Evolutionary conservation across 345 rosid species (phyloP).

Genomic region (Reutealis trisperma): DNA sequence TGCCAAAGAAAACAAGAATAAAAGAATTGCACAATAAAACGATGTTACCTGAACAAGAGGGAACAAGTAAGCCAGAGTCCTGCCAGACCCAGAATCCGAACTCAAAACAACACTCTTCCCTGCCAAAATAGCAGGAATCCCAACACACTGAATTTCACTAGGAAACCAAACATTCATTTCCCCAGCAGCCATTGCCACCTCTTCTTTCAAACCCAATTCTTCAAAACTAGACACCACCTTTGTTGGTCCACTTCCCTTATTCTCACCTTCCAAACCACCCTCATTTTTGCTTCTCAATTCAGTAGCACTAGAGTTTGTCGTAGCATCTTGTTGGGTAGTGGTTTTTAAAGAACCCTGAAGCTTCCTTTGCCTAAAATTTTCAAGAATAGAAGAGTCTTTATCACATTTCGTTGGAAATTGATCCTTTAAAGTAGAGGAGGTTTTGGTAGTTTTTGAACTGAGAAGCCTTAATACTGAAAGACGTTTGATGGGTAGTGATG

Average conservation of each 20-base stretch:
- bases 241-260: not conserved
- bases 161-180: constrained; percentile 6
- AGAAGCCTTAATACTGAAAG: constrained; percentile 16
- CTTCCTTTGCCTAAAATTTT: constrained; percentile 17
- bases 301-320: not conserved
- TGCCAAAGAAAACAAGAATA: not conserved
- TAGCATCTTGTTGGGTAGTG: not conserved
- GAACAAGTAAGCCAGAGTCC: constrained; percentile 4
- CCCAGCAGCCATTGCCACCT: not conserved
- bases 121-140: constrained; percentile 7
- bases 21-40: not conserved
- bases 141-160: constrained; percentile 10
- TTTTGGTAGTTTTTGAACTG: not conserved
- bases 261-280: too few relatives aligned
- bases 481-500: constrained; percentile 10
- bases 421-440: not conserved
- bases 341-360: constrained; percentile 7
- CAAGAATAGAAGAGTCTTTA: constrained; percentile 10
- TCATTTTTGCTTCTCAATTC: not conserved
- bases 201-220: constrained; percentile 8
- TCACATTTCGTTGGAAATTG: not conserved
- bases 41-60: not conserved
- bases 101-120: not conserved
- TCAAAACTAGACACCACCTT: constrained; percentile 4
- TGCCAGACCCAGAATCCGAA: constrained; percentile 8